phyloP scores from a whole-genome alignment of 129 eudicot species.

The Kitagawia praeruptora region DNA sequence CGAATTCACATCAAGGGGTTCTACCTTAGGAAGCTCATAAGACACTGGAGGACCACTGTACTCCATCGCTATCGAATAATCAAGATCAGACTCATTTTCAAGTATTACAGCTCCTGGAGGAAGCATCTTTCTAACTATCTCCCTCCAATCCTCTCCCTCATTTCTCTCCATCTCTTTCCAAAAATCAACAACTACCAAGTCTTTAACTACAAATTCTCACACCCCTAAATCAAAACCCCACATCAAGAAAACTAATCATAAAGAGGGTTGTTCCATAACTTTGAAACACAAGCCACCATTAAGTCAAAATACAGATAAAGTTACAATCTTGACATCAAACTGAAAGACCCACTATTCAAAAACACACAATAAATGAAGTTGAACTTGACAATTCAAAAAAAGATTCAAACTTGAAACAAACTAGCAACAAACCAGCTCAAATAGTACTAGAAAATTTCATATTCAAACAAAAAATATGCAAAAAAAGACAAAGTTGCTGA shows the following conservation, averaged over 20 bases:
- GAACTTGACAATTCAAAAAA: constrained; percentile 21
- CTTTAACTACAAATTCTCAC: neutral
- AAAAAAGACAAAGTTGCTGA: neutral
- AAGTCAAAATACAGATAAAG: constrained; percentile 22
- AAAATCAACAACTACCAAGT: constrained; percentile 10
- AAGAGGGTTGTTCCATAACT: constrained; percentile 14
- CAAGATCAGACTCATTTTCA: constrained; percentile 63
- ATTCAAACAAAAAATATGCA: neutral
- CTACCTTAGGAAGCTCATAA: constrained; percentile 69
- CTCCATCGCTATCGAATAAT: constrained; percentile 83
- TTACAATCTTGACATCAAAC: constrained; percentile 18
- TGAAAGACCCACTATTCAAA: constrained; percentile 15
- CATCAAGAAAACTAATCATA: constrained; percentile 8
- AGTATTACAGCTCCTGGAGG: constrained; percentile 83
- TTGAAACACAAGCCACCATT: constrained; percentile 22
- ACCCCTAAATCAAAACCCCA: constrained; percentile 6
- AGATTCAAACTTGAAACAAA: constrained; percentile 31
- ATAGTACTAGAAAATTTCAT: constrained; percentile 7
- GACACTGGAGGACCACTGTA: constrained; percentile 74
- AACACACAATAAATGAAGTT: constrained; percentile 21
- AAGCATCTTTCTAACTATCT: constrained; percentile 70
- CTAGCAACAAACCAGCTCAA: constrained; percentile 6
- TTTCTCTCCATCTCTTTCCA: constrained; percentile 41
- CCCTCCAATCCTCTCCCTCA: constrained; percentile 59
- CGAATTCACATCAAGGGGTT: constrained; percentile 61